Evolutionary conservation across 345 rosid species (phyloP), one percentile per base, ranked within the genome.

Genomic region (Lagerstroemia speciosa): DNA sequence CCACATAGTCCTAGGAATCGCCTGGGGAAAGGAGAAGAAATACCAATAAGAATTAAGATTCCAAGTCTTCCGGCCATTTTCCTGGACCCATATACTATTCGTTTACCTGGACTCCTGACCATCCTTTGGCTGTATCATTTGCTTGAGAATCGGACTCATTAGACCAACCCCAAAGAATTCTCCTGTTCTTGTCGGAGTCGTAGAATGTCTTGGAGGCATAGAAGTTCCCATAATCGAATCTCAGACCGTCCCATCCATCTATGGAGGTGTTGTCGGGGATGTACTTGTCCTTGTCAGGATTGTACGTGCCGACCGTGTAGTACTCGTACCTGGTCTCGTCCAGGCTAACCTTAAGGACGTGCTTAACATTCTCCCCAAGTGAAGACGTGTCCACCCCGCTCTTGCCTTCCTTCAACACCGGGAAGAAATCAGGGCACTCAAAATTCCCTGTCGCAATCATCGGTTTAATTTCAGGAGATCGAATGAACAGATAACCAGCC

Each of bases 151-250:
- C 93, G 0, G 97, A 90, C 65, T 93, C 96, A 67, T 93, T 91
- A 24, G 84, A 83, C 98, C 97, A 89, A 71, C 92, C 96, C 89
- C 92, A 91, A 15, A 89, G 64, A 27, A 89, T 38, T 74, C 98
- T 79, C 63, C 92, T 65, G 3, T 81, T 74, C 74, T 77, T 87
- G 17, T 36, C 71, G 9, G 77, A 66, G 55, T 88, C 92, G 34
- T 80, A 94, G 79, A 94, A 91, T 3, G 95, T 78, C 68, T 94
- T 91, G 0, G 98, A 91, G 2, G 99, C 99, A n/a, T 91, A 88
- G 53, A 78, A 89, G 41, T 88, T 94, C 0, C 93, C 97, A 33
- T 91, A 91, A 60, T 91, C 98, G 40, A 69, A 84, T 65, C 95
- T 81, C 10, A 88, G 83, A 6, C 97, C 92, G 2, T 55, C 82